Percentiles rank a stretch among this genome's conserved stretches.
phyloP scores from a whole-genome alignment of 1,139 yeast genomes.

The Taphrina wiesneri region DNA sequence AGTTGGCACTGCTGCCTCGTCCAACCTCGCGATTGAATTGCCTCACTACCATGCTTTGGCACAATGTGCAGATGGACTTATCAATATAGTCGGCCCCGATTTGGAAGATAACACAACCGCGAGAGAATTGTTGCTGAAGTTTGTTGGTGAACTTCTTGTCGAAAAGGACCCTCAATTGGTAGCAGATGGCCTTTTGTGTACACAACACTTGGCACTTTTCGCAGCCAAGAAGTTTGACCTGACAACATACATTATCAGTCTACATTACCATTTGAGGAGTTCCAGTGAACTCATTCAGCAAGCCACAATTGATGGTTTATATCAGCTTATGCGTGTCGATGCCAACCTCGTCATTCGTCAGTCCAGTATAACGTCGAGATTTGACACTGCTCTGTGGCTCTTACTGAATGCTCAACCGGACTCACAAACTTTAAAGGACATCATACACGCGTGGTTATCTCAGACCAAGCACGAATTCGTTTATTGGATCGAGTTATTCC shows the following conservation, averaged over 20 bases:
- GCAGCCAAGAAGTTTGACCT: slow-evolving; percentile 44
- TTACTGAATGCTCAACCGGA: slow-evolving; percentile 45
- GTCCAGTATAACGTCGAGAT: slow-evolving; percentile 35
- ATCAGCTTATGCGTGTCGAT: slow-evolving; percentile 46
- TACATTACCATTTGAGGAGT: slow-evolving; percentile 43
- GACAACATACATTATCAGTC: slow-evolving; percentile 42
- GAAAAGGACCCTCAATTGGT: slow-evolving; percentile 41
- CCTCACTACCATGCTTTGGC: slow-evolving; percentile 50
- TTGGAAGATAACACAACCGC: slow-evolving; percentile 46
- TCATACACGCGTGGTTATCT: slow-evolving; percentile 27
- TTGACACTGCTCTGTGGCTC: slow-evolving; percentile 47
- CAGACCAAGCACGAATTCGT: slow-evolving; percentile 35
- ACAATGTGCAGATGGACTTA: slow-evolving; percentile 49
- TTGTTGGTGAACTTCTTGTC: slow-evolving; percentile 40
- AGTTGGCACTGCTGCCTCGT: slow-evolving; percentile 50
- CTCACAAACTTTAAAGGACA: slow-evolving; percentile 28
- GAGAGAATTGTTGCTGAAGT: slow-evolving; percentile 43
- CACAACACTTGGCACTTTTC: slow-evolving; percentile 43
- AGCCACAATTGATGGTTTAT: slow-evolving; percentile 47
- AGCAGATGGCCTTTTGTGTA: slow-evolving; percentile 46
- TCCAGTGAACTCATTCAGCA: slow-evolving; percentile 44
- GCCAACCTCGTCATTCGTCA: slow-evolving; percentile 41
- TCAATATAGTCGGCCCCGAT: slow-evolving; percentile 57
- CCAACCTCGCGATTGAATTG: slow-evolving; percentile 53
- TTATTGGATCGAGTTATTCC: slow-evolving; percentile 48